These are phyloP conservation scores for Monosporascus cannonballus DNA, from an alignment of 2,329 filamentous ascomycete species.

Conservation along the genomic window DNA sequence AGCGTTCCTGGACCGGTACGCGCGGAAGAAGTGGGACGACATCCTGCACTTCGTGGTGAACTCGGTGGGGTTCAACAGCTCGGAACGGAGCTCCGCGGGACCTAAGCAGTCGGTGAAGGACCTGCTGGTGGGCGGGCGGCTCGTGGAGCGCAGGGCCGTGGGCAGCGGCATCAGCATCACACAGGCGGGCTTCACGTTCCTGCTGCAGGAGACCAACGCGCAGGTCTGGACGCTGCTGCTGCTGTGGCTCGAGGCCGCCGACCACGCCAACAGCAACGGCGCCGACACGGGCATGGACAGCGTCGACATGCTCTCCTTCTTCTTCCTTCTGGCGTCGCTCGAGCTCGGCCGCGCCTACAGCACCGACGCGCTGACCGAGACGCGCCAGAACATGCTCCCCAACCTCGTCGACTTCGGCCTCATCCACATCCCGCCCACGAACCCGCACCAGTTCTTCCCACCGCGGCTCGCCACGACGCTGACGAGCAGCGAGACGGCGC, in stretches of 20 bases:
- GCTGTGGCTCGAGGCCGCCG: constrained; percentile 83
- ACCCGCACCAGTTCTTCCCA: constrained; percentile 68
- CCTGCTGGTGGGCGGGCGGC: constrained; percentile 70
- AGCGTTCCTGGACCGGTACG: constrained; percentile 74
- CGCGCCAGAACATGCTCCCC: constrained; percentile 82
- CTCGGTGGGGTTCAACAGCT: constrained; percentile 52
- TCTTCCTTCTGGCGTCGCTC: constrained; percentile 90
- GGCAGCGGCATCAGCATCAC: constrained; percentile 65
- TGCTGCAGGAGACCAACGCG: constrained; percentile 90
- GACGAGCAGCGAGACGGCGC: constrained; percentile 64
- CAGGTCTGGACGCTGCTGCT: constrained; percentile 96
- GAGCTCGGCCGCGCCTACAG: constrained; percentile 90
- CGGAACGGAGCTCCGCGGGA: constrained; percentile 31
- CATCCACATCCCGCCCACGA: constrained; percentile 63
- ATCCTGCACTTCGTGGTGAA: constrained; percentile 94
- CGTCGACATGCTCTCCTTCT: constrained; percentile 90
- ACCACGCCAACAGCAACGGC: constrained; percentile 36
- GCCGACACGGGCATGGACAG: constrained; percentile 56
- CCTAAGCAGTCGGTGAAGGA: constrained; percentile 78
- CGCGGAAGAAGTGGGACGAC: constrained; percentile 86
- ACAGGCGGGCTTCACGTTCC: constrained; percentile 86
- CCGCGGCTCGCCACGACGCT: constrained; percentile 92
- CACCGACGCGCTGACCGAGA: constrained; percentile 73
- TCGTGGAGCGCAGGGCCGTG: constrained; percentile 58
- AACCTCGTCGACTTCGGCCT: constrained; percentile 90